Evolutionary conservation across 805 yeast species (phyloP), one percentile per base, ranked within the genome.

Genomic region (Kuraishia ogatae): DNA sequence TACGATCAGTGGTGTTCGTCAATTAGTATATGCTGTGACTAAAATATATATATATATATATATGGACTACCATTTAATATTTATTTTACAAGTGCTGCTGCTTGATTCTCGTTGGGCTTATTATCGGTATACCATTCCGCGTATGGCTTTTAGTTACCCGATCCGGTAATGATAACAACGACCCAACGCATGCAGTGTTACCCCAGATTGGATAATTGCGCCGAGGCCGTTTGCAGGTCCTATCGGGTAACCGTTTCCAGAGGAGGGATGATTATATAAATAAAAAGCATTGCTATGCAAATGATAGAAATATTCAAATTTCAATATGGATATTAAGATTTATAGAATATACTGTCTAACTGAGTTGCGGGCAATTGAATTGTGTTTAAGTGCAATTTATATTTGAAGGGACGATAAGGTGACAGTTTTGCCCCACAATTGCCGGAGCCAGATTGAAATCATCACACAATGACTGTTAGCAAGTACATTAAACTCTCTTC

Each of bases 401-500:
- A 20, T 11, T 26, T 21, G 35, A 50, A n/a, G n/a, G n/a, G 29
- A 26, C 22, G 22, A 20, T 17, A n/a, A 2, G 19, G 20, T 23
- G 11, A 22, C 8, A n/a, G n/a, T n/a, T n/a, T n/a, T n/a, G n/a
- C n/a, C n/a, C n/a, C n/a, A n/a, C n/a, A n/a, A n/a, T n/a, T n/a
- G n/a, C n/a, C n/a, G n/a, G n/a, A n/a, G n/a, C n/a, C n/a, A n/a
- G n/a, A n/a, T n/a, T n/a, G n/a, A n/a, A 10, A 55, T 5, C 10
- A 35, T 7, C 4, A 17, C 2, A 15, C 17, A 7, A 35, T 35
- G 43, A 13, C 50, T 2, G 56, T 58, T 28, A 48, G 53, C 19
- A 54, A 52, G 29, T 51, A 39, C 11, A 57, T 78, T 60, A 78
- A 69, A 53, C 71, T 85, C 57, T 78, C 76, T 62, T 81, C 83